Evolutionary conservation across 106 monocot species (phyloP).

Genomic region (Dendrobium huoshanense): DNA sequence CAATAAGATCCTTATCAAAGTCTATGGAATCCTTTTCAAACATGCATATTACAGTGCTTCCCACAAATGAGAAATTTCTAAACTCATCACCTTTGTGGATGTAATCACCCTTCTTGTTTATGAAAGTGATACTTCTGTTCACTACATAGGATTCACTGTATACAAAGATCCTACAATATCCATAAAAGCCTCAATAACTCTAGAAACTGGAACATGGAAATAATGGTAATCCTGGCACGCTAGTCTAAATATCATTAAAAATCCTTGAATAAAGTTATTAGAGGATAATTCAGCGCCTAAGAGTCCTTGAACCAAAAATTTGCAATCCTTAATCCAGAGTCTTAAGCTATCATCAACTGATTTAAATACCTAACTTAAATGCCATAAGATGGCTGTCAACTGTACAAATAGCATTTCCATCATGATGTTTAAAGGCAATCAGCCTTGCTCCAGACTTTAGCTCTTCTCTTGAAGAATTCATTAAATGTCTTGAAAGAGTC

Average conservation of each 20-base stretch:
- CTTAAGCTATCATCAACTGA: conserved; percentile 70
- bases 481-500: conserved; percentile 97
- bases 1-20: conserved; percentile 76
- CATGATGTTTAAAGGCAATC: conserved; percentile 41
- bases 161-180: conserved; percentile 64
- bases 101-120: no score
- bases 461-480: conserved; percentile 83
- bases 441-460: conserved; percentile 78
- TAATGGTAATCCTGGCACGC: conserved; percentile 80
- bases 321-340: conserved; percentile 94
- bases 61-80: no score
- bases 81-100: no score
- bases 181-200: conserved; percentile 45
- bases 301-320: conserved; percentile 70
- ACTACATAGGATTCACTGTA: conserved; percentile 23
- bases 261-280: conserved; percentile 32
- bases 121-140: no score
- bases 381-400: conserved; percentile 94
- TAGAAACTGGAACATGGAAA: conserved; percentile 76
- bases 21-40: conserved; percentile 73
- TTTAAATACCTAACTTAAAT: conserved; percentile 22
- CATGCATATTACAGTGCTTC: background rate
- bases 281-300: conserved; percentile 32
- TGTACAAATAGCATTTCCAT: conserved; percentile 71
- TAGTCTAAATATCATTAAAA: conserved; percentile 68